Base-by-base conservation (phyloP, 2,329 filamentous ascomycete species). In the Tolypocladium ovalisporum region DNA sequence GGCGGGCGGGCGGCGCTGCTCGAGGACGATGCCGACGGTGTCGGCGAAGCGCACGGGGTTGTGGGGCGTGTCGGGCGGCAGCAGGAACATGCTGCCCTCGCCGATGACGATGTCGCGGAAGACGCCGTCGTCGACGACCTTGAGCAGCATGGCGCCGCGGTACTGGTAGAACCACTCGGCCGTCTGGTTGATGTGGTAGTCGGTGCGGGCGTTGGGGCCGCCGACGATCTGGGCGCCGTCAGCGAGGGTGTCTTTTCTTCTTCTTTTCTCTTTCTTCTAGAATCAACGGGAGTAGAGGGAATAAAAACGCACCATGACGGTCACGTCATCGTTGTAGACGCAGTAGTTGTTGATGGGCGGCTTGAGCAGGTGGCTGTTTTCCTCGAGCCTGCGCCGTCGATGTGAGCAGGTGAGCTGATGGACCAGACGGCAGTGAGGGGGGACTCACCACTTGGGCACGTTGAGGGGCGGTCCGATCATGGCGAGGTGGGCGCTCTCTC, bases 81-180 rank as follows among this genome's bases (percentile, higher is more conserved):
- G 82, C 5, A 97, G 79, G 73, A 96, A 97, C 82, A 97, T 88
- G 64, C 94, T 91, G 62, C 93, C 93, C 75, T 97, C 90, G 67
- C 86, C 82, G 75, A 97, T 96, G 68, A 91, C 80, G 62, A 97
- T 84, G 73, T 97, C 93, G 63, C 85, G 82, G 74, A 96, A 96
- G 53, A 75, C 59, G 70, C 79, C 71, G 58, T 79, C 73, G 61
- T 97, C 90, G 62, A 97, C 89, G 19, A 94, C 88, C 71, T 95
- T 96, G 64, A 99, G 87, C 58, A 94, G 79, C 93, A 97, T 97
- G 63, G 87, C 86, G 63, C 94, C 94, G 66, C 86, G 86, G 81
- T 96, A 85, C 74, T 97, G 93, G 80, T 94, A 97, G 84, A 97
- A 99, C 87, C 92, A 97, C 73, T 97, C 94, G 15, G 94, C 86